Evolutionary conservation across 169 alveolate genomes (phyloP).

Genomic region (Plasmodium reichenowi): DNA sequence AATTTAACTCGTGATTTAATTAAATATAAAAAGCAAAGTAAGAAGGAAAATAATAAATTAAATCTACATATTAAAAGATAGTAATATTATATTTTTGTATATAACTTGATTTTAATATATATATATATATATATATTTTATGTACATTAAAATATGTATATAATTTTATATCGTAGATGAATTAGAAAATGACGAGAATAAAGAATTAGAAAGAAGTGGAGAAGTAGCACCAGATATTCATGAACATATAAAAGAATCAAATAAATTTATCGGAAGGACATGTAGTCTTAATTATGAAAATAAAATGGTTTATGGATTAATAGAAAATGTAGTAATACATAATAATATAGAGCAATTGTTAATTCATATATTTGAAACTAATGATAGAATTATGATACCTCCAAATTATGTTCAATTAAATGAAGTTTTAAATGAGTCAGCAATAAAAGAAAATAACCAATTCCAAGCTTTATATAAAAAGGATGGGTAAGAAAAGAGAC

Average conservation of each 20-base stretch:
- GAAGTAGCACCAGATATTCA: conserved; percentile 11
- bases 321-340: conserved; percentile 40
- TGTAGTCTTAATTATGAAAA: conserved; percentile 59
- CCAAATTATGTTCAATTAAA: conserved; percentile 49
- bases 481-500: conserved; percentile 35
- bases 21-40: conserved; percentile 56
- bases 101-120: neutral
- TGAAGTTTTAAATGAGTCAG: conserved; percentile 25
- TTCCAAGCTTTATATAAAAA: conserved; percentile 64
- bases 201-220: neutral
- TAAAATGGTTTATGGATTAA: conserved; percentile 45
- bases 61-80: neutral
- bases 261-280: conserved; percentile 49
- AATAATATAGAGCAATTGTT: conserved; percentile 29
- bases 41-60: conserved; percentile 2
- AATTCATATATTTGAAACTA: conserved; percentile 40
- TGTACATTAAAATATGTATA: neutral
- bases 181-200: conserved; percentile 6
- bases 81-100: no score
- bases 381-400: conserved; percentile 28
- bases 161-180: conserved; percentile 2
- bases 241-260: conserved; percentile 24
- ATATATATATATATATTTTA: neutral
- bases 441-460: conserved; percentile 38
- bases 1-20: conserved; percentile 62